Base-by-base conservation (phyloP, 169 alveolate genomes). In the Eimeria sp. region DNA sequence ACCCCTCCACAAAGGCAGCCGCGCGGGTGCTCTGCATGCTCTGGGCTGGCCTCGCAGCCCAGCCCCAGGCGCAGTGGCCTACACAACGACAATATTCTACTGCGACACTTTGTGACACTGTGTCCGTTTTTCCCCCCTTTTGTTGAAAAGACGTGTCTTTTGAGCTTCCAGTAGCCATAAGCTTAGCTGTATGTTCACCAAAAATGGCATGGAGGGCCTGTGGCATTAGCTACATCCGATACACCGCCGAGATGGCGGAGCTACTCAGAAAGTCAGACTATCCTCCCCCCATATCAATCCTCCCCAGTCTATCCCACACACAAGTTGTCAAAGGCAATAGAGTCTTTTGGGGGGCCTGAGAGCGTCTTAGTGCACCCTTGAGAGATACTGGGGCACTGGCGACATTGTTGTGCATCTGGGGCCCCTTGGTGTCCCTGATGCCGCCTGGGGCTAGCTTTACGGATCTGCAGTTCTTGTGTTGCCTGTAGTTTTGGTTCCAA, bases 231-330 rank as follows among this genome's bases (percentile, higher is more conserved):
- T 93, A 73, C 89, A 49, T 80, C 58, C 84, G 96, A 45, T 93
- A 93, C 93, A 65, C 96, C 30, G 92, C 96, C 7, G 96, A 93
- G 58, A 93, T 93, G 96, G 92, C 96, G 5, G 93, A 87, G 27
- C 93, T 93, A 13, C 92, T 93, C 25, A 10, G 96, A 9, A 87
- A 83, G 96, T 93, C 82, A 82, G 96, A 1, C n/a, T 45, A 2
- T 34, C 40, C 40, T 34, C 40, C 40, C 40, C 40, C 40, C 40
- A 1, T 34, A 34, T 2, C 40, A 34, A 34, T 34, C 40, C 40
- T 34, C 40, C 40, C 40, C 40, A 34, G 40, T 34, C 40, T 34
- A 34, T 34, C 40, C 40, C 27, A 40, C 57, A 18, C 91, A 83
- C 91, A 83, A 30, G n/a, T 75, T 4, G 16, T 16, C 63, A 45